phyloP scores from a whole-genome alignment of 352 stramenopile species.

The Phytophthora nicotianae region DNA sequence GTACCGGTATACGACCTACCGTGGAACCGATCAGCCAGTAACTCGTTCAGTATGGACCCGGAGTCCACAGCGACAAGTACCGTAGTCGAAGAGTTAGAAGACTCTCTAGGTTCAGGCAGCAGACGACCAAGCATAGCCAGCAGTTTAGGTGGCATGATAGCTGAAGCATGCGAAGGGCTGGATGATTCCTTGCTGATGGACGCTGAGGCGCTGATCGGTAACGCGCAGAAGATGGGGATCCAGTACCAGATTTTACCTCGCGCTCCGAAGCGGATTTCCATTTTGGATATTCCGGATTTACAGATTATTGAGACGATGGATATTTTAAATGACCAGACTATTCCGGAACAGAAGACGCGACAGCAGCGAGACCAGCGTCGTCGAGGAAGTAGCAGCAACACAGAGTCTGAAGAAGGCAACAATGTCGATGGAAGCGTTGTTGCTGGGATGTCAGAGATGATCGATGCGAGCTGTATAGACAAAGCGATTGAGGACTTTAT shows the following conservation, averaged over 20 bases:
- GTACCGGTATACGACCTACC: conserved; percentile 54
- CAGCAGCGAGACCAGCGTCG: conserved; percentile 29
- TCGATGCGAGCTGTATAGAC: conserved; percentile 48
- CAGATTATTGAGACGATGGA: conserved; percentile 68
- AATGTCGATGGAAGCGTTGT: conserved; percentile 34
- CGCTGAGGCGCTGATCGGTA: conserved; percentile 71
- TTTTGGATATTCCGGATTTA: conserved; percentile 68
- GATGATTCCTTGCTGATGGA: conserved; percentile 68
- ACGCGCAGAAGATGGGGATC: conserved; percentile 73
- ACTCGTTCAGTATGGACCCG: conserved; percentile 29
- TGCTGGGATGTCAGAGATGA: conserved; percentile 23
- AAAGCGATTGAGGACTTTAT: conserved; percentile 62
- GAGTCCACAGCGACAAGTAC: conserved; percentile 34
- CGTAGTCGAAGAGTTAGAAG: conserved; percentile 33
- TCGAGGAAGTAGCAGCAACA: conserved; percentile 26
- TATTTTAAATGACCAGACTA: conserved; percentile 14
- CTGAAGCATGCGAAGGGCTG: conserved; percentile 36
- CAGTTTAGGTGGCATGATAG: conserved; percentile 24
- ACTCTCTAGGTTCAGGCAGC: conserved; percentile 23
- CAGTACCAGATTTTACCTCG: conserved; percentile 63
- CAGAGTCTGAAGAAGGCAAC: conserved; percentile 28
- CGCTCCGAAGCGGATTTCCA: conserved; percentile 62
- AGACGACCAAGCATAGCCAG: conserved; percentile 33
- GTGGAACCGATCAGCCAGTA: conserved; percentile 58
- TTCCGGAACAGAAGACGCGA: conserved; percentile 25